phyloP scores from a whole-genome alignment of 2,329 filamentous ascomycete genomes.

The Cladophialophora chaetospira region DNA sequence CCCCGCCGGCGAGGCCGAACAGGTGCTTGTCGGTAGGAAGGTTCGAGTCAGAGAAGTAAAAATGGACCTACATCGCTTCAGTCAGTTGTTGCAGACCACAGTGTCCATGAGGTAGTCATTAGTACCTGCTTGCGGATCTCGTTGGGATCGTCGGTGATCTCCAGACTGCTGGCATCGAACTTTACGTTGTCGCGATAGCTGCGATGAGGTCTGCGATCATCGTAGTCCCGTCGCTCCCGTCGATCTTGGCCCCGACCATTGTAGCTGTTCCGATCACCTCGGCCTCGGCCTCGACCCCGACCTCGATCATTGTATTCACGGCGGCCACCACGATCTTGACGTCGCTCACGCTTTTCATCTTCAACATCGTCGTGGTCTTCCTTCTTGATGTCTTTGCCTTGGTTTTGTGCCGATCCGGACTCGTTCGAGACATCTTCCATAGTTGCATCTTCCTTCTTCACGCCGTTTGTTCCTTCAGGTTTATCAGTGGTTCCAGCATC shows the following conservation, averaged over 20 bases:
- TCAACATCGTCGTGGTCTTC: slow-evolving; percentile 13
- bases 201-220: slow-evolving; percentile 34
- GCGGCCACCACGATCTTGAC: slow-evolving; percentile 22
- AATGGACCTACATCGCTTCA: slow-evolving; percentile 69
- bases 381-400: slow-evolving; percentile 29
- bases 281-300: slow-evolving; percentile 9
- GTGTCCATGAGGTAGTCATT: not conserved
- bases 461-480: slow-evolving; percentile 18
- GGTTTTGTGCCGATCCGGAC: slow-evolving; percentile 23
- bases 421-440: slow-evolving; percentile 42
- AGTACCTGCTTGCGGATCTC: slow-evolving; percentile 80
- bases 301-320: slow-evolving; percentile 2
- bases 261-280: slow-evolving; percentile 8
- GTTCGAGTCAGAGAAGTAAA: slow-evolving; percentile 93
- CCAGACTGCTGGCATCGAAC: slow-evolving; percentile 67
- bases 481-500: slow-evolving; percentile 29
- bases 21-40: slow-evolving; percentile 87
- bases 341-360: slow-evolving; percentile 20
- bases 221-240: slow-evolving; percentile 35
- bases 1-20: slow-evolving; percentile 73
- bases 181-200: slow-evolving; percentile 62
- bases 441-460: slow-evolving; percentile 34
- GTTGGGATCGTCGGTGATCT: slow-evolving; percentile 73
- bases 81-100: not conserved
- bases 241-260: slow-evolving; percentile 7